These are phyloP conservation scores for Nepenthes gracilis DNA, from an alignment of 148 eudicot genomes.

Conservation along the genomic window DNA sequence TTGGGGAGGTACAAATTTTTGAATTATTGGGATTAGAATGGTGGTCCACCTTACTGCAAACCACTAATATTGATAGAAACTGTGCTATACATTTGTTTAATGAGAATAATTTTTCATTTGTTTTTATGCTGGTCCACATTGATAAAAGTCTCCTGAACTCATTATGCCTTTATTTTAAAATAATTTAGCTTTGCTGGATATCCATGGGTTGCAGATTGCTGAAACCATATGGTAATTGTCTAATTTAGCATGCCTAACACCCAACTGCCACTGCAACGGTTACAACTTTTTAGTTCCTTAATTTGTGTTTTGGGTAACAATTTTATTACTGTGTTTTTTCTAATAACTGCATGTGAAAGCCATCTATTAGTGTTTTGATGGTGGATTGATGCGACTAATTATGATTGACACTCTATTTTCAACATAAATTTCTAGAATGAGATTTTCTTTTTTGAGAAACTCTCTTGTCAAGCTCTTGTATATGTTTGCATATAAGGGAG, in stretches of 20 bases:
- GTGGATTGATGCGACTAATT: background rate
- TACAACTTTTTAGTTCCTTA: too few species aligned
- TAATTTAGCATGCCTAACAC: too few species aligned
- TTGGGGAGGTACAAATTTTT: background rate
- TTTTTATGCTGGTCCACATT: background rate
- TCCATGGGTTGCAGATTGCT: too few species aligned
- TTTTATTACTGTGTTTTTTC: background rate
- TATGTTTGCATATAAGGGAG: slow-evolving; percentile 73
- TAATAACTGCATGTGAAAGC: background rate
- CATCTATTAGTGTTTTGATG: background rate
- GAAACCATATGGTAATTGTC: too few species aligned
- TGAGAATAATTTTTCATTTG: background rate
- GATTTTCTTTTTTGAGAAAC: slow-evolving; percentile 68
- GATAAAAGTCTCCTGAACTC: too few species aligned
- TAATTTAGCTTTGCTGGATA: too few species aligned
- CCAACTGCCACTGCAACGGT: too few species aligned
- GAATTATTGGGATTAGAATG: background rate
- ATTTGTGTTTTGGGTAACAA: too few species aligned
- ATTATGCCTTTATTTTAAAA: too few species aligned
- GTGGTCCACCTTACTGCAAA: background rate
- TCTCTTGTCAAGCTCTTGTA: slow-evolving; percentile 58
- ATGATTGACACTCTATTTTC: slow-evolving; percentile 6
- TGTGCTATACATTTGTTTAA: too few species aligned
- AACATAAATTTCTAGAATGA: slow-evolving; percentile 78
- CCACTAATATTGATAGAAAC: too few species aligned